These are phyloP conservation scores for Calocera viscosa DNA, from an alignment of 768 basidiomycete genomes.

Conservation along the genomic window DNA sequence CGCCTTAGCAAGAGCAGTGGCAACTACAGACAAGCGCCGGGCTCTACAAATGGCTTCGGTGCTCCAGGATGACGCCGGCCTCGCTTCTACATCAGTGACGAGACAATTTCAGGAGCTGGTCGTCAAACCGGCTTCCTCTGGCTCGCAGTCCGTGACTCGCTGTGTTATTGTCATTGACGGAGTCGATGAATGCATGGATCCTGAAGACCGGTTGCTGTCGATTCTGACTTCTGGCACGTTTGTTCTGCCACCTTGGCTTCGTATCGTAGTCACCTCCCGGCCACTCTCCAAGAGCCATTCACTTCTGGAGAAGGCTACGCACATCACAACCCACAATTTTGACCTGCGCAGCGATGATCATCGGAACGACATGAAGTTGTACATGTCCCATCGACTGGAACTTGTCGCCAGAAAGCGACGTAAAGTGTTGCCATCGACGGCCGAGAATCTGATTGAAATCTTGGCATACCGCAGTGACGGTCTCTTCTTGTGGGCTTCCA, in stretches of 20 bases:
- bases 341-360: not conserved
- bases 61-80: slow-evolving; percentile 18
- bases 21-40: slow-evolving; percentile 11
- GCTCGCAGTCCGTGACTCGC: not conserved
- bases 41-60: slow-evolving; percentile 25
- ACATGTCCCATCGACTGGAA: not conserved
- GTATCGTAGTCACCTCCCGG: not conserved
- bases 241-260: not conserved
- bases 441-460: too few species aligned
- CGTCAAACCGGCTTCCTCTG: slow-evolving; percentile 9
- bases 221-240: not conserved
- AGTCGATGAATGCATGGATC: not conserved
- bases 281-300: slow-evolving; percentile 13
- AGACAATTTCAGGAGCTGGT: not conserved
- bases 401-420: not conserved
- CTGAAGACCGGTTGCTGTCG: not conserved
- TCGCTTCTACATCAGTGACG: slow-evolving; percentile 21
- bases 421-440: not conserved
- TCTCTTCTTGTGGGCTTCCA: not conserved
- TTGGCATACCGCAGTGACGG: not conserved
- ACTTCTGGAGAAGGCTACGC: not conserved
- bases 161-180: not conserved
- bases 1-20: not conserved
- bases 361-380: not conserved
- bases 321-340: not conserved